A percentile compares a stretch with the other conserved stretches of the same genome.
phyloP scores from a whole-genome alignment of 345 rosid genomes.

The Firmiana major region DNA sequence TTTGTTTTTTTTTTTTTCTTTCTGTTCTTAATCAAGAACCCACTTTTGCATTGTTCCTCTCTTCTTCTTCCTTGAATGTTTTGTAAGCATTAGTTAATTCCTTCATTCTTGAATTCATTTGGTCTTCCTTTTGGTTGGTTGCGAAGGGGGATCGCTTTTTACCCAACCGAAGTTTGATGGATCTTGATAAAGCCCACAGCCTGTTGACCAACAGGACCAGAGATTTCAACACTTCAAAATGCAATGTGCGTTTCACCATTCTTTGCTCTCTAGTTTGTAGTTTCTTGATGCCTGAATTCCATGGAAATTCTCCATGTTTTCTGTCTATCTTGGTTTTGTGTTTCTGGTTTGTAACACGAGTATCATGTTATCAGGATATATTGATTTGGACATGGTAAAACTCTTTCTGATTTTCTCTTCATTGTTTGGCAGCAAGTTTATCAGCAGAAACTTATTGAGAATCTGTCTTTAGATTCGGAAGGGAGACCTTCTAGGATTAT shows the following conservation, averaged over 20 bases:
- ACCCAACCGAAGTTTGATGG: constrained; percentile 55
- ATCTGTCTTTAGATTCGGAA: constrained; percentile 35
- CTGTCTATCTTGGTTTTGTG: not conserved
- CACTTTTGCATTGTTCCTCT: not conserved
- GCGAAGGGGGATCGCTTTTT: constrained; percentile 46
- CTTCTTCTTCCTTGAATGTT: not conserved
- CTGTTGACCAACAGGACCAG: constrained; percentile 35
- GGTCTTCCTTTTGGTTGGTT: constrained; percentile 1
- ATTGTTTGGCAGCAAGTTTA: constrained; percentile 32
- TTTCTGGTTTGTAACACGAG: too few species aligned
- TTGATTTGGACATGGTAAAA: too few species aligned
- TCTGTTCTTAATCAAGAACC: not conserved
- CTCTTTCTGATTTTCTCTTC: not conserved
- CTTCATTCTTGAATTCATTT: constrained; percentile 3
- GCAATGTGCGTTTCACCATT: constrained; percentile 23
- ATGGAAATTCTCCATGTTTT: not conserved
- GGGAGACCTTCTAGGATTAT: constrained; percentile 49
- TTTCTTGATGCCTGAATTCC: not conserved
- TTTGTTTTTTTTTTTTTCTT: too few species aligned
- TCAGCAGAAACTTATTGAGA: constrained; percentile 30
- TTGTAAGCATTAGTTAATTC: not conserved
- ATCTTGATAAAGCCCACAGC: constrained; percentile 54
- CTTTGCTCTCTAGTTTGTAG: not conserved
- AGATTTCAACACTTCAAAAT: constrained; percentile 16
- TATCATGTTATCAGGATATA: too few species aligned